Conservation (phyloP, 306 rosid genomes). For the Quercus variabilis region DNA sequence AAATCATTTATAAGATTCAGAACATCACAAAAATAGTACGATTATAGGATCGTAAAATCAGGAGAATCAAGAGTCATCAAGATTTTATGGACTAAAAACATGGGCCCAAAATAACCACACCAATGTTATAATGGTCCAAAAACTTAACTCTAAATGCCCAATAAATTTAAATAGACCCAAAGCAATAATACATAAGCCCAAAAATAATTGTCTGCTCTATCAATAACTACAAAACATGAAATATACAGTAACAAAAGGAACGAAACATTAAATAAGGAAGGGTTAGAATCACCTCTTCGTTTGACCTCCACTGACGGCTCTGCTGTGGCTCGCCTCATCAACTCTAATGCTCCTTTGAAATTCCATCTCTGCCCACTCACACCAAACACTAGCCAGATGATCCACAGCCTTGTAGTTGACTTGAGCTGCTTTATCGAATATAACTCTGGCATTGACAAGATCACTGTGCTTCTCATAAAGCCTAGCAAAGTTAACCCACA, state of each 20-base stretch:
- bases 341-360: conserved; percentile 70
- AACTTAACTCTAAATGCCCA: too few species aligned
- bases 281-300: conserved; percentile 62
- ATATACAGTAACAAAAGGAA: not conserved
- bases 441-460: conserved; percentile 86
- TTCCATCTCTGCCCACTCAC: conserved; percentile 98
- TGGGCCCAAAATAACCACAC: too few species aligned
- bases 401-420: conserved; percentile 88
- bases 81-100: too few species aligned
- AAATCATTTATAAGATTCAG: too few species aligned
- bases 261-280: not conserved
- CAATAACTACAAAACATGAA: not conserved
- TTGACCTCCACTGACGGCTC: conserved; percentile 96
- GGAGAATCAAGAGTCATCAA: too few species aligned
- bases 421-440: conserved; percentile 93
- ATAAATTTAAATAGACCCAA: too few species aligned
- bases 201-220: too few species aligned
- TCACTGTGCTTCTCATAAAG: conserved; percentile 74
- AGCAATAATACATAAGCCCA: too few species aligned
- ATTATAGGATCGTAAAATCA: too few species aligned
- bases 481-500: conserved; percentile 92
- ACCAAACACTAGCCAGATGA: conserved; percentile 88
- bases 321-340: conserved; percentile 94
- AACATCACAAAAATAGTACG: too few species aligned
- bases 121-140: too few species aligned